A percentile compares a stretch with the other conserved stretches of the same genome.
Evolutionary conservation across 495 filamentous ascomycete species (phyloP).

Genomic region (Tetracladium setigerum): DNA sequence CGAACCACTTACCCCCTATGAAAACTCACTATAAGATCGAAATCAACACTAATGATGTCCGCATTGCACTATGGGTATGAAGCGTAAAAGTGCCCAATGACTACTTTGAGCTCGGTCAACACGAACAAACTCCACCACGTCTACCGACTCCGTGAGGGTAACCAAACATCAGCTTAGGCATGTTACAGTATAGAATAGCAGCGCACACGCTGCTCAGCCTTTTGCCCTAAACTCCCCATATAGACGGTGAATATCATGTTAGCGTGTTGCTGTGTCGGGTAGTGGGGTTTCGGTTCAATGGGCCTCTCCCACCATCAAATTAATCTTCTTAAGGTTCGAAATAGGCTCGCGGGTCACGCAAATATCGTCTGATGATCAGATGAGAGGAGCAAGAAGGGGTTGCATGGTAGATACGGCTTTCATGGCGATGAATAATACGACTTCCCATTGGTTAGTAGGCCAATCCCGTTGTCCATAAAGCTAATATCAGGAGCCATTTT

Average conservation of each 20-base stretch:
- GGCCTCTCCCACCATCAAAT: slow-evolving; percentile 62
- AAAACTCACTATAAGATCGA: too few species aligned
- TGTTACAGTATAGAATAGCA: too few species aligned
- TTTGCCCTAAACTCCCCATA: too few species aligned
- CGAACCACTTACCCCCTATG: too few species aligned
- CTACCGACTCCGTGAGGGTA: too few species aligned
- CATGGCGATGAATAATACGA: slow-evolving; percentile 62
- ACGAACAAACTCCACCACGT: too few species aligned
- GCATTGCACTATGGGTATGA: too few species aligned
- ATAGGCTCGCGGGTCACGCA: slow-evolving; percentile 53
- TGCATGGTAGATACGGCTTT: slow-evolving; percentile 60
- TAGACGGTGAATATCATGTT: not conserved
- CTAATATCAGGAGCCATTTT: slow-evolving; percentile 49
- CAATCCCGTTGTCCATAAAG: not conserved
- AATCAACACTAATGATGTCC: too few species aligned
- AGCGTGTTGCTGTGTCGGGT: slow-evolving; percentile 60
- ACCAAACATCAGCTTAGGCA: too few species aligned
- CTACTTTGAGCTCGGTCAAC: too few species aligned
- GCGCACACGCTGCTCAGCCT: too few species aligned
- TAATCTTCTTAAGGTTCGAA: slow-evolving; percentile 43
- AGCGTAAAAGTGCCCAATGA: too few species aligned
- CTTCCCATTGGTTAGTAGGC: slow-evolving; percentile 51
- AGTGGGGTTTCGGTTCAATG: slow-evolving; percentile 63
- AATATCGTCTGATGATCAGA: slow-evolving; percentile 54
- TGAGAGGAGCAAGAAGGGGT: slow-evolving; percentile 41